Conservation (phyloP, 2,329 filamentous ascomycete genomes). For the Exophiala lecanii-corni region DNA sequence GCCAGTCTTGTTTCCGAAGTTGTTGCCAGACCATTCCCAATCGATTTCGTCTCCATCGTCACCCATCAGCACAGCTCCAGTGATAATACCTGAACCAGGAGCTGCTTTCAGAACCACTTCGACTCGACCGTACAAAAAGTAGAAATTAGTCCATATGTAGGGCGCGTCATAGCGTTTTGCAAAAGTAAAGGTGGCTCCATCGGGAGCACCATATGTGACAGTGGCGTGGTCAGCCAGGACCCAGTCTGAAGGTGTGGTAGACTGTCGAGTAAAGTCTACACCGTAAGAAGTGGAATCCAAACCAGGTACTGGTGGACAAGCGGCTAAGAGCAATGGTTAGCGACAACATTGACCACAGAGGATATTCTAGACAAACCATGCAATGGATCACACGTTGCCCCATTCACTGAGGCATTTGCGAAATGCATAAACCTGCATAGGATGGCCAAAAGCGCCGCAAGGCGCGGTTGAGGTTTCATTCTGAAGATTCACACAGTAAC, state of each 20-base stretch:
- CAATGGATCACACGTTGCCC: slow-evolving; percentile 17
- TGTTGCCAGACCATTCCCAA: slow-evolving; percentile 85
- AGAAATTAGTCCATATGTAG: slow-evolving; percentile 43
- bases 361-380: slow-evolving; percentile 19
- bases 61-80: slow-evolving; percentile 89
- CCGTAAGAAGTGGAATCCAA: slow-evolving; percentile 68
- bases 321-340: slow-evolving; percentile 10
- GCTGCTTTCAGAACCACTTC: slow-evolving; percentile 46
- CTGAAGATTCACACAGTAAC: too few species aligned
- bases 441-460: too few species aligned
- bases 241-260: slow-evolving; percentile 57
- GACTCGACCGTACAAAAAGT: slow-evolving; percentile 52
- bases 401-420: not conserved
- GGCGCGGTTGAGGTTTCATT: too few species aligned
- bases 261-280: slow-evolving; percentile 76
- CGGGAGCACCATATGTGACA: slow-evolving; percentile 63
- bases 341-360: not conserved
- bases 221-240: slow-evolving; percentile 63
- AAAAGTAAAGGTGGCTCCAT: slow-evolving; percentile 50
- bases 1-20: slow-evolving; percentile 60
- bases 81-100: slow-evolving; percentile 75
- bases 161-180: slow-evolving; percentile 46
- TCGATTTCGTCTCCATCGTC: slow-evolving; percentile 98
- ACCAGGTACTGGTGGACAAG: slow-evolving; percentile 70
- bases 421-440: too few species aligned